Conservation (phyloP, 1,284 basidiomycete genomes). For the Singerocomus inundabilis region DNA sequence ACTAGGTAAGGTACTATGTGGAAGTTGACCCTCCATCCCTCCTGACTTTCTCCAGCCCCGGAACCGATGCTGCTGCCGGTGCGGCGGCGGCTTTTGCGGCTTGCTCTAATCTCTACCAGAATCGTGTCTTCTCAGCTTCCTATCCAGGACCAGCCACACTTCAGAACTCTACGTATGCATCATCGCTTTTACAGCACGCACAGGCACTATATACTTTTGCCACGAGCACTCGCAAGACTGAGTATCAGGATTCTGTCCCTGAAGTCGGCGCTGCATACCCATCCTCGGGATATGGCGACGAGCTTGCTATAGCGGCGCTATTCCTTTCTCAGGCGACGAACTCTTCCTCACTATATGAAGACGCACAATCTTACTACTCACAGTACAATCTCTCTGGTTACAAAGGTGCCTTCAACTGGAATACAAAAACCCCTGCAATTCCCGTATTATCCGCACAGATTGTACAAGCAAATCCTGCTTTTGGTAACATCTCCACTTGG, state of each 20-base stretch:
- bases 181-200: constrained; percentile 70
- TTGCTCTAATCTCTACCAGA: constrained; percentile 77
- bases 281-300: constrained; percentile 71
- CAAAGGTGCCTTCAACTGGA: constrained; percentile 84
- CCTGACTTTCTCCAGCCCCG: constrained; percentile 49
- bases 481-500: constrained; percentile 66
- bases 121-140: constrained; percentile 48
- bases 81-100: constrained; percentile 85
- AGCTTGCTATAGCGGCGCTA: constrained; percentile 71
- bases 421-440: constrained; percentile 74
- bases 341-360: constrained; percentile 56
- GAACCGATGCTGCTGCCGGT: constrained; percentile 85
- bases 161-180: constrained; percentile 72
- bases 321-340: constrained; percentile 75
- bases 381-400: constrained; percentile 54
- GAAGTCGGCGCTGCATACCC: constrained; percentile 64
- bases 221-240: constrained; percentile 55
- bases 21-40: not conserved
- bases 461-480: constrained; percentile 47
- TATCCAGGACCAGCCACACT: constrained; percentile 63
- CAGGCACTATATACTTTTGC: constrained; percentile 72
- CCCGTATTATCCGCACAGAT: constrained; percentile 75
- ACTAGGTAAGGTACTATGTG: constrained; percentile 36
- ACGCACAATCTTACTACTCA: constrained; percentile 65
- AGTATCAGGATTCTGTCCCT: constrained; percentile 68